A percentile compares a stretch with the other conserved stretches of the same genome.
Conservation (phyloP, 2,329 filamentous ascomycete genomes). For the Diplodia intermedia region DNA sequence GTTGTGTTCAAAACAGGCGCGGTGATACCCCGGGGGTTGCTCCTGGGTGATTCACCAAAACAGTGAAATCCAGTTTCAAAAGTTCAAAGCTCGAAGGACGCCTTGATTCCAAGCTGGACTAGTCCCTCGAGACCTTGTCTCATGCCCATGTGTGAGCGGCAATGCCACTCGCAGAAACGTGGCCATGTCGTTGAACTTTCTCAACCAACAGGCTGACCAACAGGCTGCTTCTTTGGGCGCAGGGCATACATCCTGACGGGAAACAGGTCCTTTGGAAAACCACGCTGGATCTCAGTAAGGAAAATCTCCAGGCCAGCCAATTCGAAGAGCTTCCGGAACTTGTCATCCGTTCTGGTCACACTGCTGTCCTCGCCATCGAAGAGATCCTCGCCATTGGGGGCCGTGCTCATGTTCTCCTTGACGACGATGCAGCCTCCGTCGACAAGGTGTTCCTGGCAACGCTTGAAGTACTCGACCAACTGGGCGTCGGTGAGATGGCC, state of each 20-base stretch:
- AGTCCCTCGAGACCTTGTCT: not conserved
- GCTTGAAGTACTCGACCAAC: slow-evolving; percentile 69
- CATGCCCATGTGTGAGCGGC: not conserved
- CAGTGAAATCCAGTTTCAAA: not conserved
- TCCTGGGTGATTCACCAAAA: not conserved
- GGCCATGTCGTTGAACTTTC: not conserved
- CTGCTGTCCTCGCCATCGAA: slow-evolving; percentile 79
- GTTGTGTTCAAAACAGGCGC: too few relatives aligned
- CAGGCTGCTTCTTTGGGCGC: slow-evolving; percentile 52
- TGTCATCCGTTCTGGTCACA: slow-evolving; percentile 77
- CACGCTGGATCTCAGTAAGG: slow-evolving; percentile 73
- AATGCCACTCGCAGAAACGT: not conserved
- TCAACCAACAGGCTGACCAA: not conserved
- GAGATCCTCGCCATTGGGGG: slow-evolving; percentile 64
- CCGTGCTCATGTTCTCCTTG: slow-evolving; percentile 78
- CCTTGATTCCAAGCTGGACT: not conserved
- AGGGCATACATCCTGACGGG: slow-evolving; percentile 82
- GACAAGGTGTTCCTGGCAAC: slow-evolving; percentile 54
- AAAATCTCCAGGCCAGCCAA: slow-evolving; percentile 73
- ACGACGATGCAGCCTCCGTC: slow-evolving; percentile 67
- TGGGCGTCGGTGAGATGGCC: slow-evolving; percentile 80
- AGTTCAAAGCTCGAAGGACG: not conserved
- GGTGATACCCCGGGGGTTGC: not conserved
- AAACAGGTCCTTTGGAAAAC: slow-evolving; percentile 72
- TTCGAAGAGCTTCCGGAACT: slow-evolving; percentile 73